Base-by-base conservation (phyloP, 192 early-diverging fungal species). In the Rhizoclosmatium sp. region DNA sequence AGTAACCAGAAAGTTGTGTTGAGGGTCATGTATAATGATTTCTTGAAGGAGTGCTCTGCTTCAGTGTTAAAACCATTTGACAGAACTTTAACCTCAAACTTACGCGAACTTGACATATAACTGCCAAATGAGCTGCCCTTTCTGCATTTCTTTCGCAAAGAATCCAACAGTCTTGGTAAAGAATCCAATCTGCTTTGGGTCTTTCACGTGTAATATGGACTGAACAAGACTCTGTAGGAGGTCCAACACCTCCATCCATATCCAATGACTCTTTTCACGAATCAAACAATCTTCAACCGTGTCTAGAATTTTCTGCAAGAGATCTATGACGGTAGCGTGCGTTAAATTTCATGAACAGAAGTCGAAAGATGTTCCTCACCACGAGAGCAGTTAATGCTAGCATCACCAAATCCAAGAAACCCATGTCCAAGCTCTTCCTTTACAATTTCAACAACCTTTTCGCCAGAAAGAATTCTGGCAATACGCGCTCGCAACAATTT, bases 211-310 rank as follows among this genome's bases (percentile, higher is more conserved):
- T 9, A 76, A 51, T 10, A 62, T 66, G 21, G 39, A 39, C 4
- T 14, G 10, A 2, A 44, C 31, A 54, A 48, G 9, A 4, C 9
- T 9, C 23, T 44, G 14, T 64, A 76, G 31, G 19, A 47, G 4
- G 5, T 41, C 42, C 4, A 65, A 31, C 47, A 76, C 49, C 5
- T 16, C 40, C 23, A 67, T 12, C 75, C 75, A 76, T 12, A 47
- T 51, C 75, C 75, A 76, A 1, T 41, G 47, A 67, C 66, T 67
- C 64, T 76, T 76, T 67, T 76, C 65, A 39, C 47, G 40, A 31
- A 31, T 31, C 31, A 31, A 31, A 31, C 31, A 31, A 31, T 31
- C 31, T 31, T 31, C 31, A 31, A 31, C 31, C 31, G 31, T 31
- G 31, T 31, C 31, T 31, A 31, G 31, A 31, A 31, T 31, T 31